Base-by-base conservation (phyloP, 2,329 filamentous ascomycete genomes). In the Aureobasidium sp. region DNA sequence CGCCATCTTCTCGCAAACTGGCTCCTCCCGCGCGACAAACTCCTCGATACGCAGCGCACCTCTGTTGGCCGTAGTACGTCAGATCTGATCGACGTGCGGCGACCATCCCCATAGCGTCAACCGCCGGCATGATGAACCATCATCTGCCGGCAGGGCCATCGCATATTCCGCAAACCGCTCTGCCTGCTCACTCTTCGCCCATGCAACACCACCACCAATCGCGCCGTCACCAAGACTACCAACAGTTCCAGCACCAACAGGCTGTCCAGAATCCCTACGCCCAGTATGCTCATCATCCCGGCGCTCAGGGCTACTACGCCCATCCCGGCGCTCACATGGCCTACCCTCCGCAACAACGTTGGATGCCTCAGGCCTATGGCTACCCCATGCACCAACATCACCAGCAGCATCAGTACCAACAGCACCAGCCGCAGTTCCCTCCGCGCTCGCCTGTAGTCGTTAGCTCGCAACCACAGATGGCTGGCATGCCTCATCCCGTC, bases 41-140 rank as follows among this genome's bases (percentile, higher is more conserved):
- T 14, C 16, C 21, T 11, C 25, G 29, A 39, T 42, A 3, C 30
- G 47, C 59, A 47, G 49, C 41, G 49, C 59, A 34, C 39, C 25
- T 61, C 25, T 25, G 42, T 61, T 44, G 42, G 54, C 57, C 57
- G 54, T 29, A 58, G 49, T 49, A 47, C 42, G 45, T 55, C 32
- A 58, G 54, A 36, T 5, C 14, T 10, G 41, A 39, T 57, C 36
- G 53, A 62, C 62, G 61, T 51, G 50, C 51, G 36, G 30, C 54
- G 59, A 62, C 62, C 61, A 59, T 45, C 37, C 39, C 34, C 29
- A 37, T 36, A 10, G 16, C 58, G 44, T 49, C 45, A 49, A 47
- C 63, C 66, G 82, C 83, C 84, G 85, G 84, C 83, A 89, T 82
- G 86, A 90, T 90, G 87, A 88, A 85, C 79, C 82, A 80, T 82